A percentile compares a stretch with the other conserved stretches of the same genome.
phyloP scores from a whole-genome alignment of 305 asterid species.

The Fraxinus greggii region DNA sequence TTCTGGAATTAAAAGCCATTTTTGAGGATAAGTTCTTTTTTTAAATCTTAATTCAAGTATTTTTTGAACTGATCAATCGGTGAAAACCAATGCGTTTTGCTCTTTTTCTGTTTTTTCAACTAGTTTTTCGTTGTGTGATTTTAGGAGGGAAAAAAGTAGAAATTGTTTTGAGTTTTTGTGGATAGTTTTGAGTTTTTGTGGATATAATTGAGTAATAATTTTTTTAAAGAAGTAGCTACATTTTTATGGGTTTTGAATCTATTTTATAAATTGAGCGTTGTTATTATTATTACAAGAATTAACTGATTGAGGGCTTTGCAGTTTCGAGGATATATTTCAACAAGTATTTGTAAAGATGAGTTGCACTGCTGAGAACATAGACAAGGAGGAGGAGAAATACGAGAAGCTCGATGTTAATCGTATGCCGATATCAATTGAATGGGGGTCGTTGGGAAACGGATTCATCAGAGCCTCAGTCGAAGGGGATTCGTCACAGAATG shows the following conservation, averaged over 20 bases:
- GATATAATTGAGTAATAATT: constrained; percentile 17
- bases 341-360: constrained; percentile 51
- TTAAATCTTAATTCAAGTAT: constrained; percentile 6
- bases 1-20: constrained; percentile 33
- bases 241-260: background rate
- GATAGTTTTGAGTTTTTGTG: constrained; percentile 26
- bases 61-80: constrained; percentile 13
- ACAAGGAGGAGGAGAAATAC: constrained; percentile 38
- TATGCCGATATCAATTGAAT: background rate
- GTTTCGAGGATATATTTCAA: constrained; percentile 43
- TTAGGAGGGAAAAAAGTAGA: constrained; percentile 1
- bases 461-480: constrained; percentile 43
- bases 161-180: constrained; percentile 21
- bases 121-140: constrained; percentile 1
- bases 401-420: constrained; percentile 25
- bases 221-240: background rate
- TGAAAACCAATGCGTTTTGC: constrained; percentile 20
- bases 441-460: background rate
- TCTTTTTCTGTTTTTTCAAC: constrained; percentile 11
- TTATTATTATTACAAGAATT: background rate
- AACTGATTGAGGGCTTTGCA: background rate
- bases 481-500: constrained; percentile 49
- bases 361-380: constrained; percentile 59
- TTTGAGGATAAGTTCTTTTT: constrained; percentile 45
- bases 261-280: background rate